phyloP scores from a whole-genome alignment of 2,329 filamentous ascomycete species.

The Arthrobotrys entomopaga region DNA sequence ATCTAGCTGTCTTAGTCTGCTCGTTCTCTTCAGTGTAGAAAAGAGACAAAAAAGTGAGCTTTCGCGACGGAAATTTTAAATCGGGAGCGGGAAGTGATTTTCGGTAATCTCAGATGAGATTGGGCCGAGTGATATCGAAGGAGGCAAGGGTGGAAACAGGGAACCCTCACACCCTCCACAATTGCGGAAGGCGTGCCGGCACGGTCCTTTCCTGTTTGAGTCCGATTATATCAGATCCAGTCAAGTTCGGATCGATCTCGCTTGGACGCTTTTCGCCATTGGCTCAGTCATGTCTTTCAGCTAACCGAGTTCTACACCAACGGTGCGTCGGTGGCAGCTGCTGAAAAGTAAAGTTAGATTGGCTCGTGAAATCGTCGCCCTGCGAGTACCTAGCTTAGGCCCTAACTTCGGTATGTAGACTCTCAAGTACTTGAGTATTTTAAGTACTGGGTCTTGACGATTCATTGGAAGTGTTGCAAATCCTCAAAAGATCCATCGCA shows the following conservation, averaged over 20 bases:
- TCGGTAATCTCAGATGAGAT: constrained; percentile 55
- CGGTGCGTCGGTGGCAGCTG: background rate
- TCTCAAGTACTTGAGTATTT: no score
- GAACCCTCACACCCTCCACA: constrained; percentile 23
- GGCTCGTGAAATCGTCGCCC: background rate
- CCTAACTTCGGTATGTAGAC: no score
- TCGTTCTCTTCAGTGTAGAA: background rate
- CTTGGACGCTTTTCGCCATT: constrained; percentile 29
- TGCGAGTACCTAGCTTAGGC: no score
- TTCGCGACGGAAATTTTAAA: constrained; percentile 53
- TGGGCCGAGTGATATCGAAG: constrained; percentile 36
- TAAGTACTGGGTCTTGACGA: no score
- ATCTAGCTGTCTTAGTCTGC: background rate
- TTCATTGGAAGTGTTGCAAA: no score
- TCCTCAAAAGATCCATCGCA: no score
- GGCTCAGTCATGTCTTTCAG: constrained; percentile 10
- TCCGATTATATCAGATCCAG: constrained; percentile 39
- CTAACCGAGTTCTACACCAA: constrained; percentile 19
- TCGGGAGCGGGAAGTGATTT: constrained; percentile 54
- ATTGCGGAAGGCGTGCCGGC: constrained; percentile 50
- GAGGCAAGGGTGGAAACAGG: constrained; percentile 39
- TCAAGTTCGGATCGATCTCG: constrained; percentile 49
- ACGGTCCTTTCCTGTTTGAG: constrained; percentile 50
- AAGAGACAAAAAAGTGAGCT: background rate
- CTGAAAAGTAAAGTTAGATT: no score